phyloP scores from a whole-genome alignment of 352 stramenopile species.

The Phytophthora syringae region DNA sequence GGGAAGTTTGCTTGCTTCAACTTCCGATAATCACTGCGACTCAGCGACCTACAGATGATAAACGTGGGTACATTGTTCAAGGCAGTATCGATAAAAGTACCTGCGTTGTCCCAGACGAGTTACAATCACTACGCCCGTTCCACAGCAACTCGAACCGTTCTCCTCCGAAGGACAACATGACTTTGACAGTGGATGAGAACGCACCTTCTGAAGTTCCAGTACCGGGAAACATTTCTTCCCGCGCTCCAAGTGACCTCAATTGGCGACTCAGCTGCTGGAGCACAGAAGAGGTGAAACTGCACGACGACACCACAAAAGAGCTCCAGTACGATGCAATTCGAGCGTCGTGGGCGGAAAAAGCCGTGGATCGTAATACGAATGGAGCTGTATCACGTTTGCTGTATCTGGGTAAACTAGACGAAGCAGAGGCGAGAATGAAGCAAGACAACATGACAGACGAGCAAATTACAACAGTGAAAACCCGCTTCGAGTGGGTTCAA shows the following conservation, averaged over 20 bases:
- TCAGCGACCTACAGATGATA: conserved; percentile 26
- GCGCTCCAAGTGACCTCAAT: conserved; percentile 23
- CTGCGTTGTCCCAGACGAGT: conserved; percentile 50
- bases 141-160: conserved; percentile 23
- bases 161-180: conserved; percentile 3
- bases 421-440: conserved; percentile 46
- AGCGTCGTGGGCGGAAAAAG: conserved; percentile 55
- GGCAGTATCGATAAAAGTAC: conserved; percentile 57
- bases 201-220: neutral
- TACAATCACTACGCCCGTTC: conserved; percentile 71
- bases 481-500: conserved; percentile 51
- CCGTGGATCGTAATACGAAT: conserved; percentile 62
- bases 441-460: conserved; percentile 52
- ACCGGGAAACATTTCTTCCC: conserved; percentile 2
- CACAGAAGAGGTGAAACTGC: conserved; percentile 64
- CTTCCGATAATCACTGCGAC: conserved; percentile 44
- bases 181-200: conserved; percentile 20
- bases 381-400: conserved; percentile 56
- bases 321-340: conserved; percentile 58
- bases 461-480: conserved; percentile 44
- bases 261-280: conserved; percentile 74
- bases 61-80: conserved; percentile 67
- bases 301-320: conserved; percentile 63
- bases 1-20: conserved; percentile 55
- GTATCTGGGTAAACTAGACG: conserved; percentile 52